A percentile compares a stretch with the other conserved stretches of the same genome.
phyloP scores from a whole-genome alignment of 805 yeast genomes.

The Schwanniomyces pseudopolymorphus region DNA sequence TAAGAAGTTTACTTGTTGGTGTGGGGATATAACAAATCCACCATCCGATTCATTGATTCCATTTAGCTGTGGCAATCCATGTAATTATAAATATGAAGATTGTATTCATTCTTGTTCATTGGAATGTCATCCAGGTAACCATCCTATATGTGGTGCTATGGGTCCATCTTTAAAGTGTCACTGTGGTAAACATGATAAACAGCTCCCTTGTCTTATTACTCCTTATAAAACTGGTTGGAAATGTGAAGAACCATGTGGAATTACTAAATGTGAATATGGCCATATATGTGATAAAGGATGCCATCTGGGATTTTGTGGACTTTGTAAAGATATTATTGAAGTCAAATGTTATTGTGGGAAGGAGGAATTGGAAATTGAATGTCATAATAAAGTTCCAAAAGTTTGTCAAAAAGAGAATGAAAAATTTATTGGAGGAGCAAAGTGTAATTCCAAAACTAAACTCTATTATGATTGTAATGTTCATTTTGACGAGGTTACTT shows the following conservation, averaged over 20 bases:
- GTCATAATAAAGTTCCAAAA: slow-evolving; percentile 45
- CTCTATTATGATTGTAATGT: slow-evolving; percentile 61
- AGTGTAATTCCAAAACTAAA: slow-evolving; percentile 42
- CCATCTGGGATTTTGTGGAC: slow-evolving; percentile 83
- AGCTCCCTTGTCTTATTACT: slow-evolving; percentile 71
- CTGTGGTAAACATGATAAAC: slow-evolving; percentile 69
- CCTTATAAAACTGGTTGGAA: slow-evolving; percentile 67
- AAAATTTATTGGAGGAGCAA: slow-evolving; percentile 32
- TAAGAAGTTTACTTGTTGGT: slow-evolving; percentile 76
- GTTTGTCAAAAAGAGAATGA: slow-evolving; percentile 19
- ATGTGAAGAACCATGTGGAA: slow-evolving; percentile 63
- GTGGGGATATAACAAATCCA: slow-evolving; percentile 77
- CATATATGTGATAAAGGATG: slow-evolving; percentile 65
- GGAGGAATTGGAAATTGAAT: slow-evolving; percentile 39
- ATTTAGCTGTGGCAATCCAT: slow-evolving; percentile 86
- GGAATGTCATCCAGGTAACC: slow-evolving; percentile 89
- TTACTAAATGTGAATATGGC: slow-evolving; percentile 59
- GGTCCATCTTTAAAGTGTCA: slow-evolving; percentile 69
- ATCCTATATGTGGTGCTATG: slow-evolving; percentile 74
- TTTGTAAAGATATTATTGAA: slow-evolving; percentile 51
- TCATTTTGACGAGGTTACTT: slow-evolving; percentile 49
- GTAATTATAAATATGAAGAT: slow-evolving; percentile 51
- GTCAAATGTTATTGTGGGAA: slow-evolving; percentile 78
- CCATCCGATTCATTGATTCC: slow-evolving; percentile 58
- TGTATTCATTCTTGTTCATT: slow-evolving; percentile 77